Base-by-base conservation (phyloP, 371 early-diverging fungal species). In the Coemansia sp. region DNA sequence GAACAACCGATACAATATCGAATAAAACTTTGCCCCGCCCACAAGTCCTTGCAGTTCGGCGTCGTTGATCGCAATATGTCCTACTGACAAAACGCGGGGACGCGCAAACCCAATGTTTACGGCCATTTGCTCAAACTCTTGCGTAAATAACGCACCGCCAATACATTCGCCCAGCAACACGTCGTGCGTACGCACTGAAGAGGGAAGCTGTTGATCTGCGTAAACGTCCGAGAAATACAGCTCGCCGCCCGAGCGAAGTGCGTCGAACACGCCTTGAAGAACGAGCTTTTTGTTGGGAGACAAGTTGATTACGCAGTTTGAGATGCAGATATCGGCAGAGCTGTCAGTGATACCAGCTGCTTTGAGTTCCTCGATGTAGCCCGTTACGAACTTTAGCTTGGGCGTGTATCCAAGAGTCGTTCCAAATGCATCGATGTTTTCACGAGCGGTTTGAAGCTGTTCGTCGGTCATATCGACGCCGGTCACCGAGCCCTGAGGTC, bases 381-480 rank as follows among this genome's bases (percentile, higher is more conserved):
- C 80, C 11, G 79, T 66, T 0, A 75, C 39, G 51, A 80, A 78
- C 39, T 33, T 59, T 9, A 80, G 69, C n/a, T 78, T 57, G 2
- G 78, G 80, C 26, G 30, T 21, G 16, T 62, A 80, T 8, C 80
- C 80, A n/a, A 79, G 71, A 2, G 59, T 59, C 12, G 50, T 12
- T 11, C 54, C 65, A 23, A 63, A 69, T 3, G 33, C 59, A 1
- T 11, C 7, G 0, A 80, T 30, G 50, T 64, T 53, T 0, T 50
- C 53, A n/a, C 72, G 59, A 0, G 82, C 83, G 1, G 71, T 54
- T 26, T 64, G 26, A 21, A 82, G 68, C 65, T 79, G 80, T 56
- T 82, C 80, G n/a, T 73, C 82, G n/a, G 81, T 81, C 79, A 81
- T 82, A 52, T 82, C 83, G 21, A 82, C 57, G 54, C 83, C 83